Conservation (phyloP, 768 basidiomycete species). For the Dentipellis fragilis region DNA sequence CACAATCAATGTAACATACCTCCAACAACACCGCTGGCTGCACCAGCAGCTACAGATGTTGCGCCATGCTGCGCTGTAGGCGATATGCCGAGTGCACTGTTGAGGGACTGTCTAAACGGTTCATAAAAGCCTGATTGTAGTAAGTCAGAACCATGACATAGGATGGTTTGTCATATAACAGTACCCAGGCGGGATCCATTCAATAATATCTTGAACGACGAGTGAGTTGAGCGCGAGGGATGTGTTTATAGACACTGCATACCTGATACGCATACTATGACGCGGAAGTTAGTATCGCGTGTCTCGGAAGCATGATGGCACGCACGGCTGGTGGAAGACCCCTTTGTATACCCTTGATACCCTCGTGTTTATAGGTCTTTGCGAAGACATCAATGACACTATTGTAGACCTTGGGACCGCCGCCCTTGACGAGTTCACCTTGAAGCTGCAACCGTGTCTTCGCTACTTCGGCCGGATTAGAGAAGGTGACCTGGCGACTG, state of each 20-base stretch:
- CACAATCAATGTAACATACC: conserved; percentile 33
- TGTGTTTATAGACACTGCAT: conserved; percentile 18
- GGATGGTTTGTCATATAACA: not conserved
- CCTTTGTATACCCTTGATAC: conserved; percentile 84
- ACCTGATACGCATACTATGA: conserved; percentile 86
- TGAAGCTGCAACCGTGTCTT: conserved; percentile 96
- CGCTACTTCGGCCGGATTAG: conserved; percentile 75
- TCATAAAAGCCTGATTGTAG: conserved; percentile 81
- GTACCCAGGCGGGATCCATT: conserved; percentile 86
- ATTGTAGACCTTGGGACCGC: conserved; percentile 71
- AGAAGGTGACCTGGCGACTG: conserved; percentile 60
- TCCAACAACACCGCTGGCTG: conserved; percentile 83
- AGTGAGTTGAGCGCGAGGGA: not conserved
- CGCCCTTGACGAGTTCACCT: conserved; percentile 80
- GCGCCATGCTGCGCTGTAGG: conserved; percentile 57
- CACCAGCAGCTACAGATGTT: conserved; percentile 81
- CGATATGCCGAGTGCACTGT: conserved; percentile 54
- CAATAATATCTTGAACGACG: conserved; percentile 60
- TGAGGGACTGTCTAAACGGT: conserved; percentile 68
- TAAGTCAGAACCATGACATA: not conserved
- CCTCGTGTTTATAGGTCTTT: conserved; percentile 88
- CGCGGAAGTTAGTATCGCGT: conserved; percentile 5
- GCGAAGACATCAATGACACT: conserved; percentile 78
- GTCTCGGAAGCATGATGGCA: conserved; percentile 7
- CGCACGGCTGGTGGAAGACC: conserved; percentile 84